Evolutionary conservation across 2,329 filamentous ascomycete species (phyloP), one percentile per base, ranked within the genome.

Genomic region (Ophiostoma triangulosporum): DNA sequence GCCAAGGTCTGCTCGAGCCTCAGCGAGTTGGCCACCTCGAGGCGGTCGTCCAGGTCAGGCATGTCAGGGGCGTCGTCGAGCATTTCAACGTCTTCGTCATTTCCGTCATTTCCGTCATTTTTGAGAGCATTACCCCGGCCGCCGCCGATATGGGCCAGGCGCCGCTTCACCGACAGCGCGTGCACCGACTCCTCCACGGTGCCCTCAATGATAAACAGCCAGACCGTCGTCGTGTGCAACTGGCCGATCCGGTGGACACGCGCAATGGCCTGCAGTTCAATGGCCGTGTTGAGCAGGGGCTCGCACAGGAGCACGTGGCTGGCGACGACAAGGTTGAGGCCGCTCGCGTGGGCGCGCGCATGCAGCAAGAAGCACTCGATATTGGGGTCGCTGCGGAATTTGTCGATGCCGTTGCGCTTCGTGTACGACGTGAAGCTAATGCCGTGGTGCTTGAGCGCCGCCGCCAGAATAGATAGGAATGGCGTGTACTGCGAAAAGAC

Each of bases 211-310:
- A 97, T 76, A 65, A 97, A 97, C 66, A 96, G 84, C 86, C 90
- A 97, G 1, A 97, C 89, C 0, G 88, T 95, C 0, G 93, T 98
- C 59, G 86, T 77, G 51, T 86, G 81, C 58, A 83, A 76, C 67
- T 97, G 93, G 0, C 93, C 93, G 58, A 98, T 98, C 33, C 93
- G 81, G 64, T 98, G 89, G 1, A 98, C 90, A 54, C 93, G 84
- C 1, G 91, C 90, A 62, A 97, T 95, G 14, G 90, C 91, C 66
- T 98, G 93, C 9, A 97, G 75, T 67, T 97, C 93, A 15, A 98
- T 80, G 0, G 90, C 89, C 0, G 91, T 91, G 64, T 97, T 95
- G 60, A 97, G 81, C 3, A 97, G 73, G 2, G 93, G 93, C 64
- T 98, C 93, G 65, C 89, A 95, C 4, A 98, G 76, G 63, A 97